Conservation (phyloP, 2,329 filamentous ascomycete species). For the Tolypocladium ophioglossoides region DNA sequence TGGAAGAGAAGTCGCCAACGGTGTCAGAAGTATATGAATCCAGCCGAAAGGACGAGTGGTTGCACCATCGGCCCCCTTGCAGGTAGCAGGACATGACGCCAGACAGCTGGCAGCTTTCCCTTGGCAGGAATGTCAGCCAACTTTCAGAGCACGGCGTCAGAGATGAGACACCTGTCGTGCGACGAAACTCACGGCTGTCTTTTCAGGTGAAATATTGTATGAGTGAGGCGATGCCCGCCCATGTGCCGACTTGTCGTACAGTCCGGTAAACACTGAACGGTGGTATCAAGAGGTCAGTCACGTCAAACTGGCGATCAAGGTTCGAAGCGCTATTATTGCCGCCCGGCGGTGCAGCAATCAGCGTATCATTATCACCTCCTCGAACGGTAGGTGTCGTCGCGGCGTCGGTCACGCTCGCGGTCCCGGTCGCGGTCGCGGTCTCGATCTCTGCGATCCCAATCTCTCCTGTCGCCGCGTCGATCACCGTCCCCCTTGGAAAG, state of each 20-base stretch:
- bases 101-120: slow-evolving; percentile 2
- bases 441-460: slow-evolving; percentile 5
- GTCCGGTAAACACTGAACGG: neutral
- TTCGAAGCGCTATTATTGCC: neutral
- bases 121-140: neutral
- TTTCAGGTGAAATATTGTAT: neutral
- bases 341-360: neutral
- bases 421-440: slow-evolving; percentile 17
- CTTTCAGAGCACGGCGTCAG: neutral
- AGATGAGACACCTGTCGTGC: slow-evolving; percentile 1
- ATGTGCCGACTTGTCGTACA: neutral
- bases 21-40: neutral
- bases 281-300: neutral
- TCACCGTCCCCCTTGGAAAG: slow-evolving; percentile 14
- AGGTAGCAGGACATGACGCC: neutral
- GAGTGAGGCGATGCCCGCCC: neutral
- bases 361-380: neutral
- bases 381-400: slow-evolving; percentile 4
- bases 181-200: neutral
- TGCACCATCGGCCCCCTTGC: slow-evolving; percentile 1
- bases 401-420: slow-evolving; percentile 15
- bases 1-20: neutral
- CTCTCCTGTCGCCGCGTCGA: slow-evolving; percentile 13
- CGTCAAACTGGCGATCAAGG: neutral
- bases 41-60: neutral